Conservation (phyloP, 2,329 filamentous ascomycete species). For the Beauveria scarabaeidicola region DNA sequence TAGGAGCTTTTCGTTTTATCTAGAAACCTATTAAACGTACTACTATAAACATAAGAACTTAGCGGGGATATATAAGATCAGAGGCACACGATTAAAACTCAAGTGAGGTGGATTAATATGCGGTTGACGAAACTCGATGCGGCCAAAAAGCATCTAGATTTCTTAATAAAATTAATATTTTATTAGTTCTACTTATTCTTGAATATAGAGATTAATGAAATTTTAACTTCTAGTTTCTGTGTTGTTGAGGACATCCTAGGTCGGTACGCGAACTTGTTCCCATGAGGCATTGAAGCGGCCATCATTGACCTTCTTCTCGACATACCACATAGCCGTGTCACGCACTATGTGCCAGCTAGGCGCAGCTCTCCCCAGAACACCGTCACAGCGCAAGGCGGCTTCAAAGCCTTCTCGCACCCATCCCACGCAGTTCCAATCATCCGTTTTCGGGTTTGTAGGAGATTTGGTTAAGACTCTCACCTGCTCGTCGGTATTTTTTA, state of each 20-base stretch:
- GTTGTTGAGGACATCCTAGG: constrained; percentile 27
- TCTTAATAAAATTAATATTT: no score
- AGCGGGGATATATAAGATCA: no score
- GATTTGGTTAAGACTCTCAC: constrained; percentile 21
- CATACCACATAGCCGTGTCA: constrained; percentile 30
- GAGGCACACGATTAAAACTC: no score
- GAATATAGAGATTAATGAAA: no score
- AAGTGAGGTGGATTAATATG: no score
- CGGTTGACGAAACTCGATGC: no score
- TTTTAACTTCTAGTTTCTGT: constrained; percentile 12
- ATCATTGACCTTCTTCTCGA: constrained; percentile 27
- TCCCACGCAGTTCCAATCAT: constrained; percentile 33
- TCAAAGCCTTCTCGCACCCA: constrained; percentile 35
- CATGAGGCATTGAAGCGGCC: constrained; percentile 33
- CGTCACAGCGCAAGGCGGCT: constrained; percentile 19
- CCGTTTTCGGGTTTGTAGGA: constrained; percentile 21
- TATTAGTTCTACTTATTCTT: no score
- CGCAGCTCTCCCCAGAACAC: constrained; percentile 24
- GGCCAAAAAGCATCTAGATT: no score
- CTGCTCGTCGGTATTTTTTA: constrained; percentile 21
- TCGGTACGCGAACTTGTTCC: constrained; percentile 23
- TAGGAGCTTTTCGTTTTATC: no score
- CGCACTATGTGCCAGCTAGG: constrained; percentile 27
- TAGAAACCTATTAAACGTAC: no score
- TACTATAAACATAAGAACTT: no score